Evolutionary conservation across 2,329 filamentous ascomycete species (phyloP), one percentile per base, ranked within the genome.

Genomic region (Paracorniculantispora psalliotae): DNA sequence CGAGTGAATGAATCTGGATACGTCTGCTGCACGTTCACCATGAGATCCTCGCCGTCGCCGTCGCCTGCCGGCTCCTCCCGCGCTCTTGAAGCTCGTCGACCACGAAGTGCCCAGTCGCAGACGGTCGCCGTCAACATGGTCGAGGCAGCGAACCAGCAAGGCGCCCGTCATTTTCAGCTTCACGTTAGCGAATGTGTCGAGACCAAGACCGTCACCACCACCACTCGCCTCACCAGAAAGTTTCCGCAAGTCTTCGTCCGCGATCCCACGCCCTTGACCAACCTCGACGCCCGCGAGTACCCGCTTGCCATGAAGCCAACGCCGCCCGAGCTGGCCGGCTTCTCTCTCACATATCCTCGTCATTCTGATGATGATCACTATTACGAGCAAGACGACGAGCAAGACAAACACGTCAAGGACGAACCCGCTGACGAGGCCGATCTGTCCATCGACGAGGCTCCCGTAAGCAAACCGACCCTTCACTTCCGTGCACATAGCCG

Each of bases 241-340:
- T 96, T 94, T 65, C 92, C 93, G 49, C 91, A 91, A n/a, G 79
- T 97, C 60, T 80, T 90, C 59, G 85, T 96, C 65, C 86, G 85
- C 64, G 84, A 90, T 61, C 88, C 91, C 25, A 84, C 84, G 56
- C 83, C 86, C 54, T 81, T 92, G 35, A 79, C 83, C 61, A 82
- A 87, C 57, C 84, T 96, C 60, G 92, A 97, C 72, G 81, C 88
- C 15, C 96, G 96, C 71, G 86, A 94, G 67, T 99, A 96, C 71
- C 94, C 94, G 41, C 79, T 99, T 30, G 93, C 93, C 39, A 82
- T 84, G 62, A 87, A 90, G 52, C 88, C 91, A 1, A 96, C 92
- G 1, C 94, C 94, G 2, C 83, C 86, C 17, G 87, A 89, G 54
- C 78, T 99, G 61, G 85, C 86, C 63, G 86, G 86, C 59, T 89